Percentiles rank a stretch among this genome's conserved stretches.
These are phyloP conservation scores for Narthecium ossifragum DNA, from an alignment of 106 monocot genomes.

Conservation along the genomic window DNA sequence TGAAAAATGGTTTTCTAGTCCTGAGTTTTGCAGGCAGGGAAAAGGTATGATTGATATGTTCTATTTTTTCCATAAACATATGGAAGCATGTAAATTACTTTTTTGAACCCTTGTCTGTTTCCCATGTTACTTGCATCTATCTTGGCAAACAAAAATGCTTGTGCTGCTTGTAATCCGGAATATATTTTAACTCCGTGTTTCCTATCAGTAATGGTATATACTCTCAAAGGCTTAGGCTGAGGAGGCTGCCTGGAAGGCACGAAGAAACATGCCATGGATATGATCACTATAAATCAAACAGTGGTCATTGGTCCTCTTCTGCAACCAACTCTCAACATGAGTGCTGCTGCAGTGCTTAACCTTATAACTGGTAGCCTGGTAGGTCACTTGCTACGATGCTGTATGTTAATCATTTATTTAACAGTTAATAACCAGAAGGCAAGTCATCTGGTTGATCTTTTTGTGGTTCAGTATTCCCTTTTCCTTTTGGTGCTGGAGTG, in stretches of 20 bases:
- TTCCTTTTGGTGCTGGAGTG: too few relatives aligned
- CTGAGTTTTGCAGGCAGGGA: slow-evolving; percentile 28
- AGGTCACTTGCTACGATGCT: too few relatives aligned
- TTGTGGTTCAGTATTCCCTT: too few relatives aligned
- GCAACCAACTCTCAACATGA: slow-evolving; percentile 84
- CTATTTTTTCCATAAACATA: neutral
- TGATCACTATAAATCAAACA: slow-evolving; percentile 78
- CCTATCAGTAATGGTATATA: slow-evolving; percentile 66
- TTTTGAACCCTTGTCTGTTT: neutral
- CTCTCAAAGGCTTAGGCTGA: slow-evolving; percentile 86
- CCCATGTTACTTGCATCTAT: neutral
- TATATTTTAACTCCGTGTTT: neutral
- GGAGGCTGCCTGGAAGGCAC: slow-evolving; percentile 82
- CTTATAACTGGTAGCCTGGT: slow-evolving; percentile 84
- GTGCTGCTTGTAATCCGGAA: neutral
- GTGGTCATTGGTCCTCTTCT: slow-evolving; percentile 93
- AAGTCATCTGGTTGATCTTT: too few relatives aligned
- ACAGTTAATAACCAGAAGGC: too few relatives aligned
- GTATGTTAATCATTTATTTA: neutral
- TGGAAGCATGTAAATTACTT: neutral
- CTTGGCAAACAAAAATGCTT: neutral
- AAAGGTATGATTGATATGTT: slow-evolving; percentile 26
- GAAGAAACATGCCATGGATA: slow-evolving; percentile 56
- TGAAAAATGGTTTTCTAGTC: slow-evolving; percentile 68
- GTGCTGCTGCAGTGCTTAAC: slow-evolving; percentile 54